Base-by-base conservation (phyloP, 1,284 basidiomycete genomes). In the Trichosporon ovoides region DNA sequence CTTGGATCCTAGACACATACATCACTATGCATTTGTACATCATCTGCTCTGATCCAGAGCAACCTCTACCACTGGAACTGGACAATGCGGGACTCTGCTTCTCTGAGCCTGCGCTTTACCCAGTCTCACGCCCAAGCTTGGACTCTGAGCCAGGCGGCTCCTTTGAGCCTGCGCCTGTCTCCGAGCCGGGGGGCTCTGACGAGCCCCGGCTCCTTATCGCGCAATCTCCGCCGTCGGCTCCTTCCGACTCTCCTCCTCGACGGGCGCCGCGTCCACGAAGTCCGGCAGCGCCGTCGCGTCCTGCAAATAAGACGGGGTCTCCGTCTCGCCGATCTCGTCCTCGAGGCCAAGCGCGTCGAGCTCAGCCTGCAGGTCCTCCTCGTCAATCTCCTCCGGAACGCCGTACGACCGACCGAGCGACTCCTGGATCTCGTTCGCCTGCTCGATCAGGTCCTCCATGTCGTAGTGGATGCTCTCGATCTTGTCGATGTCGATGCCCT, bases 381-480 rank as follows among this genome's bases (percentile, higher is more conserved):
- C 95, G 79, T 99, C 96, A 48, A 99, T 82, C 75, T 98, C 96
- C 67, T 99, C 96, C 14, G 95, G 95, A 0, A 98, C 91, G 28
- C 88, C 91, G 75, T 98, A 99, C 34, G 91, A 95, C 62, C 95
- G 82, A 11, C 89, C 91, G 38, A 99, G 80, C 36, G 88, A 87
- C 75, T 98, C 95, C 73, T 98, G 95, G 53, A 99, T 92, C 75
- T 98, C 95, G 72, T 97, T 98, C 2, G 94, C 91, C 75, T 95
- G 91, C 70, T 98, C 96, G 61, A 99, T 81, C 59, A 98, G 76
- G 63, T 98, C 96, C 73, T 98, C 93, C 94, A 99, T 98, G 61
- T 99, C 95, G 75, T 88, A 92, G 73, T 96, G 92, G 69, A 95
- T 90, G 68, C 81, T 87, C 92, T 98, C 96, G 69, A 99, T 98